Evolutionary conservation across 176 grass and related monocot genomes (phyloP).

Genomic region (Elymus sibiricus): DNA sequence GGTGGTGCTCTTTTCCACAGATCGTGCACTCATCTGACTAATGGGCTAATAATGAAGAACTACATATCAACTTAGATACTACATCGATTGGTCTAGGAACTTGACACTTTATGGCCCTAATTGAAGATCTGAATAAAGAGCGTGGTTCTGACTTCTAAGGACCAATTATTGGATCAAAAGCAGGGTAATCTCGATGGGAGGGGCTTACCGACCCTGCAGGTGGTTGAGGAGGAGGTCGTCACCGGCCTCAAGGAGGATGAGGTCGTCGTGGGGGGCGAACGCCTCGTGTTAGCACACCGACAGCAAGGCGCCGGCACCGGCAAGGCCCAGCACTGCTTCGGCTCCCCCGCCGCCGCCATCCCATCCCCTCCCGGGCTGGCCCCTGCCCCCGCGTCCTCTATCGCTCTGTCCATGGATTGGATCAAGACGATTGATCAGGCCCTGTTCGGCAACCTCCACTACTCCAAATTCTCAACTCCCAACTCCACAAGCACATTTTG

Average conservation of each 20-base stretch:
- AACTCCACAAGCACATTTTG: too few relatives aligned
- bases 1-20: background rate
- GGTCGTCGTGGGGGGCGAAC: slow-evolving; percentile 63
- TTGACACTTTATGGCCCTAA: background rate
- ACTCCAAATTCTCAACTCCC: too few relatives aligned
- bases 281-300: slow-evolving; percentile 63
- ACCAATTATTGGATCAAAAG: background rate
- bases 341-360: slow-evolving; percentile 52
- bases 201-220: slow-evolving; percentile 55
- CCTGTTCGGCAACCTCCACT: too few relatives aligned
- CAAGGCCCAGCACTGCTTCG: slow-evolving; percentile 44
- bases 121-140: background rate
- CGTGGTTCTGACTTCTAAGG: background rate
- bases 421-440: background rate
- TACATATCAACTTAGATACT: background rate
- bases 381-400: background rate
- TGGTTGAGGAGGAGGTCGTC: slow-evolving; percentile 62
- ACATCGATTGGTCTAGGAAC: background rate
- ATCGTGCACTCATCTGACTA: background rate
- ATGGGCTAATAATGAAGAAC: background rate
- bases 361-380: background rate
- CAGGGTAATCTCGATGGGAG: background rate
- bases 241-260: slow-evolving; percentile 74
- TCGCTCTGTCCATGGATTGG: slow-evolving; percentile 30
- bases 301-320: slow-evolving; percentile 25